A percentile compares a stretch with the other conserved stretches of the same genome.
phyloP scores from a whole-genome alignment of 2,329 filamentous ascomycete genomes.

The Beauveria bassiana region DNA sequence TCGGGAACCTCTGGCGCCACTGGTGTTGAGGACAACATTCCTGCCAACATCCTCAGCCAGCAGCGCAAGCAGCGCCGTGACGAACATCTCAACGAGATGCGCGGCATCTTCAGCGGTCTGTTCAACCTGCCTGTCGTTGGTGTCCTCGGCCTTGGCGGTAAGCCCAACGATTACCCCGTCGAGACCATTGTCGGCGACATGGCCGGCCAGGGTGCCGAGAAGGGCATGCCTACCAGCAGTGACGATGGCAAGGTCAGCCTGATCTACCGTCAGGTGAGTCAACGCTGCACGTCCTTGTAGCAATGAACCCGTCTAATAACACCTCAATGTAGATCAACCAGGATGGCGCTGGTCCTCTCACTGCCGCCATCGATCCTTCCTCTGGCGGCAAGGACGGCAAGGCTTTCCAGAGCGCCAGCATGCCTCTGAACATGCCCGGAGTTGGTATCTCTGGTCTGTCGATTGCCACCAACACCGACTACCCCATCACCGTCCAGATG shows the following conservation, averaged over 20 bases:
- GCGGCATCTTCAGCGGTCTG: slow-evolving; percentile 15
- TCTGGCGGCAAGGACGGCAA: slow-evolving; percentile 49
- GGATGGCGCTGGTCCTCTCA: slow-evolving; percentile 54
- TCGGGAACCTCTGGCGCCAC: slow-evolving; percentile 25
- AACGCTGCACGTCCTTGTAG: background rate
- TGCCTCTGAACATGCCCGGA: slow-evolving; percentile 52
- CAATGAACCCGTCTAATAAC: background rate
- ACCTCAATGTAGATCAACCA: slow-evolving; percentile 49
- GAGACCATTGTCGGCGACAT: slow-evolving; percentile 48
- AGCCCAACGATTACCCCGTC: slow-evolving; percentile 31
- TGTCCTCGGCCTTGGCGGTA: slow-evolving; percentile 19
- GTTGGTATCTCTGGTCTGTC: slow-evolving; percentile 45
- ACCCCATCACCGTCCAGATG: slow-evolving; percentile 54
- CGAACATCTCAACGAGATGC: slow-evolving; percentile 7
- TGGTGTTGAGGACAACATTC: slow-evolving; percentile 30
- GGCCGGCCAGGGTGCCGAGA: slow-evolving; percentile 43
- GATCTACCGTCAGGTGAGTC: slow-evolving; percentile 46
- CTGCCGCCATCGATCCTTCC: slow-evolving; percentile 48
- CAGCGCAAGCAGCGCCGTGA: slow-evolving; percentile 9
- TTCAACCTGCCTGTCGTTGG: slow-evolving; percentile 9
- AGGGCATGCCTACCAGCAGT: slow-evolving; percentile 52
- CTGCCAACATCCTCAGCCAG: slow-evolving; percentile 7
- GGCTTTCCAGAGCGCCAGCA: slow-evolving; percentile 49
- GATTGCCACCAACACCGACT: slow-evolving; percentile 47
- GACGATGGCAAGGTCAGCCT: slow-evolving; percentile 55